Percentiles rank a stretch among this genome's conserved stretches.
phyloP scores from a whole-genome alignment of 441 rosid genomes.

The Macaranga tanarius region DNA sequence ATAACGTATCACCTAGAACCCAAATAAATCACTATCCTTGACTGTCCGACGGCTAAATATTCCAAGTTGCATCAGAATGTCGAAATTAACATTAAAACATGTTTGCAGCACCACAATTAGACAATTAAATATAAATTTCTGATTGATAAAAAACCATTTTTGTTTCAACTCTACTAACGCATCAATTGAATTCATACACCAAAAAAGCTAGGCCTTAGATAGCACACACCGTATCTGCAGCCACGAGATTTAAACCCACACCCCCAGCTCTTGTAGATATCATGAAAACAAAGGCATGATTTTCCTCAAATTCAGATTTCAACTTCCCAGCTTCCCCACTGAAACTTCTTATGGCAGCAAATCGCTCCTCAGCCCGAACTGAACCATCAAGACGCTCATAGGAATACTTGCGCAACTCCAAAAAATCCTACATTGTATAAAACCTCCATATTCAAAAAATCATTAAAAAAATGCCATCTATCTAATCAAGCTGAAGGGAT shows the following conservation, averaged over 20 bases:
- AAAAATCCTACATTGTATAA: constrained; percentile 55
- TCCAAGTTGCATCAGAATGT: neutral
- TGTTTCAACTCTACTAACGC: neutral
- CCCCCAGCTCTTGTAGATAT: constrained; percentile 97
- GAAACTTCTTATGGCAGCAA: constrained; percentile 90
- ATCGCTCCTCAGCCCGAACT: constrained; percentile 88
- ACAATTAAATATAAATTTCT: neutral
- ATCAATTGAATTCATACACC: neutral
- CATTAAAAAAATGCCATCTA: neutral
- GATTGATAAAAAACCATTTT: neutral
- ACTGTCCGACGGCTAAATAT: neutral
- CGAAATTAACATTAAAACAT: neutral
- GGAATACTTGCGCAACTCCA: constrained; percentile 74
- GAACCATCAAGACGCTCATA: constrained; percentile 99
- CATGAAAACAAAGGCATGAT: constrained; percentile 70
- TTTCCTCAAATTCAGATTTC: constrained; percentile 40
- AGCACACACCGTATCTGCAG: constrained; percentile 78
- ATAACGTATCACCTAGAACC: neutral
- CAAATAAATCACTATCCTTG: neutral
- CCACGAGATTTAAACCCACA: constrained; percentile 89
- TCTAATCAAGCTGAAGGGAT: constrained; percentile 19
- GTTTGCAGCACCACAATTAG: neutral
- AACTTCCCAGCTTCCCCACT: constrained; percentile 39
- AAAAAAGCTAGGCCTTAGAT: constrained; percentile 4
- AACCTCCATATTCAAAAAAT: neutral